Evolutionary conservation across 2,329 filamentous ascomycete species (phyloP).

Genomic region (Penicillium sp.): DNA sequence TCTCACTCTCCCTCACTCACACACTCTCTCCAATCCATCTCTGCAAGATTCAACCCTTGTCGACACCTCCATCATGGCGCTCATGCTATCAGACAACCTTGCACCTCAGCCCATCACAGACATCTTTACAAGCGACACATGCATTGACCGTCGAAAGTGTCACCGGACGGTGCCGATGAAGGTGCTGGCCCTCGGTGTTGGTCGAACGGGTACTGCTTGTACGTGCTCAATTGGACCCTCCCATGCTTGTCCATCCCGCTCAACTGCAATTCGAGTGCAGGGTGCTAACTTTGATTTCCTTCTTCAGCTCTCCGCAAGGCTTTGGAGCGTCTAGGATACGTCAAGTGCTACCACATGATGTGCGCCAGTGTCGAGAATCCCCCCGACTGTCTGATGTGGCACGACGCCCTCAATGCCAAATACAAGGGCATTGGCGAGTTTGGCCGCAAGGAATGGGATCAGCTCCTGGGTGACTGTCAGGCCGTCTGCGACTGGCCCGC

Average conservation of each 20-base stretch:
- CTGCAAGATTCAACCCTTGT: too few relatives aligned
- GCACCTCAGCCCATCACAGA: constrained; percentile 39
- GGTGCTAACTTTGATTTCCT: constrained; percentile 2
- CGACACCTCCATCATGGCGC: constrained; percentile 23
- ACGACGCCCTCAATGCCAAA: constrained; percentile 60
- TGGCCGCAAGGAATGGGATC: constrained; percentile 62
- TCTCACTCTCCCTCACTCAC: neutral
- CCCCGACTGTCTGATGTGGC: constrained; percentile 63
- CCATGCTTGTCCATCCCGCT: too few relatives aligned
- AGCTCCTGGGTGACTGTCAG: constrained; percentile 59
- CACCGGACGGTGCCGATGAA: constrained; percentile 65
- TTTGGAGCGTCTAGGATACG: constrained; percentile 60
- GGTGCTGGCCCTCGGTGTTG: constrained; percentile 63
- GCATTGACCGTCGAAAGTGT: constrained; percentile 62
- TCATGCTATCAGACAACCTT: constrained; percentile 33
- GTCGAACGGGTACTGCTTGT: constrained; percentile 66
- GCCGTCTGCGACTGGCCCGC: constrained; percentile 66
- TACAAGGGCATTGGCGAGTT: constrained; percentile 58
- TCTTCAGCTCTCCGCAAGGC: constrained; percentile 56
- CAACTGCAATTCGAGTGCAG: neutral
- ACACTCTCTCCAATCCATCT: constrained; percentile 1
- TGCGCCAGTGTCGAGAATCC: constrained; percentile 63
- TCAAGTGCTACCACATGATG: constrained; percentile 70
- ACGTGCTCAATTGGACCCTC: constrained; percentile 25
- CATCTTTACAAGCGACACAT: constrained; percentile 57